Conservation (phyloP, 208 protist genomes). For the Wallacemonas sp. region DNA sequence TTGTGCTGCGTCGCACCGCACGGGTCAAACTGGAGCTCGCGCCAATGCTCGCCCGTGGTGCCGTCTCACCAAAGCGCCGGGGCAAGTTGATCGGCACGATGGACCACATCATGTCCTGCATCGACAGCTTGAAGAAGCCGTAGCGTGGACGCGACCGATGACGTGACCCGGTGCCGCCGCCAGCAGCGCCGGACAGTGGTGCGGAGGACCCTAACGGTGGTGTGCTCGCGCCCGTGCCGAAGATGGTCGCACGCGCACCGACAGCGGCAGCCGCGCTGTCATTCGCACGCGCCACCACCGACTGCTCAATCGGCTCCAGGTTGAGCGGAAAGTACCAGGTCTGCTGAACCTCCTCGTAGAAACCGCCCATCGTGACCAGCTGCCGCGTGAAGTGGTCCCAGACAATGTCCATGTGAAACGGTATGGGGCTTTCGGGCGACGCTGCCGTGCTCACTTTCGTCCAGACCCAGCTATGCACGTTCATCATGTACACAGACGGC, state of each 20-base stretch:
- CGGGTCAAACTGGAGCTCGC: neutral
- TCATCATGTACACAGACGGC: constrained; percentile 70
- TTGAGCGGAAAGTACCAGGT: constrained; percentile 79
- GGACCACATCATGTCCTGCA: constrained; percentile 78
- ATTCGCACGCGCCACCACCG: constrained; percentile 12
- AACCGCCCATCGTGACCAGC: constrained; percentile 54
- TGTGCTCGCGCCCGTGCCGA: neutral
- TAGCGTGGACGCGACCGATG: constrained; percentile 23
- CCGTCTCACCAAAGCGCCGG: constrained; percentile 6
- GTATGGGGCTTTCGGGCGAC: constrained; percentile 75
- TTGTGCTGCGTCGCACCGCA: neutral
- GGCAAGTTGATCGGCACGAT: constrained; percentile 66
- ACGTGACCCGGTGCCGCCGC: constrained; percentile 1
- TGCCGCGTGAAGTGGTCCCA: constrained; percentile 69
- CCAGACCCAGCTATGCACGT: constrained; percentile 71
- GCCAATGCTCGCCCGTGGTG: neutral
- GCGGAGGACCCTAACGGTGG: neutral
- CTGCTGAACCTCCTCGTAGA: constrained; percentile 60
- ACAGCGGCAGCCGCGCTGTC: no score
- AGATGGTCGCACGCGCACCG: neutral
- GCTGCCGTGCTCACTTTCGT: constrained; percentile 55
- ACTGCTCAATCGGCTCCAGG: constrained; percentile 27
- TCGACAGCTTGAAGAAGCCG: constrained; percentile 69
- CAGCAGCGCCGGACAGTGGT: no score
- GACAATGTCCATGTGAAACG: constrained; percentile 67